Evolutionary conservation across 1,139 yeast genomes (phyloP), one percentile per base, ranked within the genome.

Genomic region (Nakaseomyces bracarensis): DNA sequence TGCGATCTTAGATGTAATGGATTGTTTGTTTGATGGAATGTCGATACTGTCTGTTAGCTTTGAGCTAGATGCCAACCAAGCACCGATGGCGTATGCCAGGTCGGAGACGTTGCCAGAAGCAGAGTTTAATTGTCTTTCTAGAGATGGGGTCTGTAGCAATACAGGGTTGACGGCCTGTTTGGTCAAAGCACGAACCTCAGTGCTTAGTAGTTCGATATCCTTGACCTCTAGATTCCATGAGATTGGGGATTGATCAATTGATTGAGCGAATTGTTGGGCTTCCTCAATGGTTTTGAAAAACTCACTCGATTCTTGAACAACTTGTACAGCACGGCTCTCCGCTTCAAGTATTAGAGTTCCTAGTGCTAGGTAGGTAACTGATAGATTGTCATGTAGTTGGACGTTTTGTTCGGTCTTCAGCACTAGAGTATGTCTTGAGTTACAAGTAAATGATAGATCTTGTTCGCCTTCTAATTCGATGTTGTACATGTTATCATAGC

Each of bases 151-250:
- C 49, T 67, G 66, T 15, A 48, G 39, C 23, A 58, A 49, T 23
- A 66, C 58, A 26, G 72, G 72, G 43, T 54, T 54, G 40, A 62
- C 55, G n/a, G 60, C 42, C 53, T 66, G 70, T 30, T 50, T 46
- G 20, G 71, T 54, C 22, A 55, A 49, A 26, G 46, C 42, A 34
- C 57, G 58, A 36, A 62, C 65, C 36, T 46, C 8, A 4, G 36
- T 29, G 18, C 48, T 52, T 25, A 67, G 39, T 13, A 43, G 34
- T 8, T 43, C 44, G 42, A 55, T 54, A 46, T 66, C 63, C 36
- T 55, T 53, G 28, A 68, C 70, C 52, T 65, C 68, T 36, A 66
- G 45, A 28, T 57, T 56, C 72, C 71, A 68, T 16, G 60, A 55
- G 43, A 66, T 48, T 29, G 48, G 43, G 19, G 43, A 40, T 11